phyloP scores from a whole-genome alignment of 169 alveolate genomes.

The Neospora caninum region DNA sequence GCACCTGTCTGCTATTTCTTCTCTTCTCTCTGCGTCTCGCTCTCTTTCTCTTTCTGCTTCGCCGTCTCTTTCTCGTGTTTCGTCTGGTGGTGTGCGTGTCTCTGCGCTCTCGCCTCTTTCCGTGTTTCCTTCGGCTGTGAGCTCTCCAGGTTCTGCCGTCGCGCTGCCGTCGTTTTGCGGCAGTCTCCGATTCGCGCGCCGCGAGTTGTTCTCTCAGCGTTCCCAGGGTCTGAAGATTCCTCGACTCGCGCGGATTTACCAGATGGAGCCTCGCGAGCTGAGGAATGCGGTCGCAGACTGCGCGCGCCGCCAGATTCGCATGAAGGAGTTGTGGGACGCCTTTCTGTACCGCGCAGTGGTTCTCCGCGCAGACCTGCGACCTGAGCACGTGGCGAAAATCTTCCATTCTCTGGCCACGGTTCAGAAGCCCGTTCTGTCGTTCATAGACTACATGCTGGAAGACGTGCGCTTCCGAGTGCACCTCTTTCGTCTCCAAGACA shows the following conservation, averaged over 20 bases:
- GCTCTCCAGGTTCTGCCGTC: too few relatives aligned
- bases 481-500: background rate
- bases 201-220: background rate
- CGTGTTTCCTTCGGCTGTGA: background rate
- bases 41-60: background rate
- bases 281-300: background rate
- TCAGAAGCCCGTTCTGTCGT: background rate
- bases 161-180: background rate
- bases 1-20: too few relatives aligned
- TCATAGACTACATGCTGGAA: constrained; percentile 11
- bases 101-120: background rate
- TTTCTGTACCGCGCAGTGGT: constrained; percentile 14
- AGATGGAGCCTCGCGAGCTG: background rate
- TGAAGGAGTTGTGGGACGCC: constrained; percentile 13
- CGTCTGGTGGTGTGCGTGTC: background rate
- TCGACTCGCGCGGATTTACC: background rate
- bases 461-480: constrained; percentile 8
- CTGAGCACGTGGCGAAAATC: background rate
- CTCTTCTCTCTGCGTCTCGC: background rate
- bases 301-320: constrained; percentile 8
- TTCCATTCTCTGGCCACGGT: background rate
- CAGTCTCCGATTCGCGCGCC: background rate
- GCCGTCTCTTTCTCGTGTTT: too few relatives aligned
- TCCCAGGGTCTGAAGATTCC: constrained; percentile 5
- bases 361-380: background rate